Evolutionary conservation across 352 stramenopile genomes (phyloP).

Genomic region (Pythium sp.): DNA sequence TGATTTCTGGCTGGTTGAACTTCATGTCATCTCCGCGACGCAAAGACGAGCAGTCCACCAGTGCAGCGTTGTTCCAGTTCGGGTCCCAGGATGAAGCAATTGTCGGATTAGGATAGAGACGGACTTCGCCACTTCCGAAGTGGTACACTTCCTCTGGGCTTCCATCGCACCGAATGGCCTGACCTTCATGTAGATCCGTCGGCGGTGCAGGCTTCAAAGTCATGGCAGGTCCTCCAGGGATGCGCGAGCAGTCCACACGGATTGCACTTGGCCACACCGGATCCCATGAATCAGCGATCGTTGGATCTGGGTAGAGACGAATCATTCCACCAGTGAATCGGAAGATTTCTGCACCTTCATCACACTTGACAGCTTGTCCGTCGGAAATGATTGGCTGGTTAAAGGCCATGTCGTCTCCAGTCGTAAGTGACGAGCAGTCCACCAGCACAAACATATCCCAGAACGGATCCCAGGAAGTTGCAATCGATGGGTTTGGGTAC

Average conservation of each 20-base stretch:
- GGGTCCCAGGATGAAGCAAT: slow-evolving; percentile 27
- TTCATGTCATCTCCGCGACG: slow-evolving; percentile 8
- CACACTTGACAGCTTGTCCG: slow-evolving; percentile 15
- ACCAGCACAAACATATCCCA: slow-evolving; percentile 15
- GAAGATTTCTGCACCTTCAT: neutral
- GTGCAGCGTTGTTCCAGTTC: slow-evolving; percentile 7
- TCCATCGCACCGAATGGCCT: slow-evolving; percentile 20
- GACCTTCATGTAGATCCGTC: neutral
- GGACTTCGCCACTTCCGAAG: slow-evolving; percentile 15
- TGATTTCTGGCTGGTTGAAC: slow-evolving; percentile 9
- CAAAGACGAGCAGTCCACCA: slow-evolving; percentile 6
- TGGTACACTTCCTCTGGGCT: slow-evolving; percentile 13
- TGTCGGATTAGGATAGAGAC: slow-evolving; percentile 11
- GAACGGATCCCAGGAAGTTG: slow-evolving; percentile 27
- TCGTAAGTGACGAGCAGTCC: slow-evolving; percentile 21
- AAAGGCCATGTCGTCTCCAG: slow-evolving; percentile 24
- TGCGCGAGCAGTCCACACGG: slow-evolving; percentile 18
- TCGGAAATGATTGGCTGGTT: slow-evolving; percentile 11
- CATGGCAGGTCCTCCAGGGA: slow-evolving; percentile 13
- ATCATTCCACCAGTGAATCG: slow-evolving; percentile 15
- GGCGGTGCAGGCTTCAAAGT: slow-evolving; percentile 7
- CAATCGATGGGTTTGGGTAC: slow-evolving; percentile 25
- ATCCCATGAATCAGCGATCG: slow-evolving; percentile 27
- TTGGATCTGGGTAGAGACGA: slow-evolving; percentile 19
- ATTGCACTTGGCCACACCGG: slow-evolving; percentile 11